Evolutionary conservation across 73 alveolate genomes (phyloP), one percentile per base, ranked within the genome.

Genomic region (Paramecium sonneborni): DNA sequence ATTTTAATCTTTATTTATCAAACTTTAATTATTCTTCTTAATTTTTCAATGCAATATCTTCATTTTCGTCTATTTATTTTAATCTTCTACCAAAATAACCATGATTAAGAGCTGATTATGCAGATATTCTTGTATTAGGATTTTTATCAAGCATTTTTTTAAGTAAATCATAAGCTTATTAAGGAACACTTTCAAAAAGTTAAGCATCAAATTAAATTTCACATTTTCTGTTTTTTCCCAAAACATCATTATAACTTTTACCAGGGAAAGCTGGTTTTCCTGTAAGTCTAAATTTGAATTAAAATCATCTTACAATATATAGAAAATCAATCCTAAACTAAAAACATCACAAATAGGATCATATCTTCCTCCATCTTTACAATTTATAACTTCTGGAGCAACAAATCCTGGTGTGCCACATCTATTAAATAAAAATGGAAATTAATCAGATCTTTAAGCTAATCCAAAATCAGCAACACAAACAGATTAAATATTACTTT

Each of bases 231-330:
- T 95, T 95, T 57, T 93, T 94, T 58, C 67, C 67, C 76, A 95
- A 62, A 3, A 95, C 94, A 69, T 95, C 96, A 68, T 95, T 92
- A 57, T 85, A 94, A 37, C 93, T 93, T 11, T 93, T 56, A 8
- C 97, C 98, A 20, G 92, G 96, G 76, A 95, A 95, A 10, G 98
- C 96, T 23, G 97, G 96, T 23, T 96, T 76, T 6, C 98, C 98
- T 30, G 95, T 94, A 48, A 95, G 86, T 55, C 92, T 84, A 39
- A 69, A 69, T 30, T 34, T 9, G 9, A 15, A 34, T 11, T 6
- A 69, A 26, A n/a, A n/a, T n/a, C n/a, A n/a, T 32, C 11, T 84
- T 84, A 84, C 92, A 88, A 34, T 1, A 88, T 88, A 57, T 72
- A 76, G 58, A 88, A 72, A 39, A 88, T 69, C 20, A 88, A 67